Evolutionary conservation across 1,284 basidiomycete genomes (phyloP).

Genomic region (Agaricales sp.): DNA sequence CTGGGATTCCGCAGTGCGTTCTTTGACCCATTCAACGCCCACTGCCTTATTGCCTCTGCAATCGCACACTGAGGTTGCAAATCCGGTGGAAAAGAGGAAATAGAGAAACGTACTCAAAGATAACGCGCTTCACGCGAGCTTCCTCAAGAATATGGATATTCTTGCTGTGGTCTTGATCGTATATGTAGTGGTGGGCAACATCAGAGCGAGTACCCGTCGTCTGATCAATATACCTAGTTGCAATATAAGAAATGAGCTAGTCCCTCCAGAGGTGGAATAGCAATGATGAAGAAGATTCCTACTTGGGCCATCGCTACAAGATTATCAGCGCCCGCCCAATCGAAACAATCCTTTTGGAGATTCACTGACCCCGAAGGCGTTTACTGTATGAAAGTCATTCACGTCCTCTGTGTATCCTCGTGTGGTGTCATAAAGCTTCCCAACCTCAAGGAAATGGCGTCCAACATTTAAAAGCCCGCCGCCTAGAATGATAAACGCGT

Average conservation of each 20-base stretch:
- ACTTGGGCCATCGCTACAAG: conserved; percentile 27
- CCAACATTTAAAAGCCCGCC: conserved; percentile 26
- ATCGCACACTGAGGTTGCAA: not conserved
- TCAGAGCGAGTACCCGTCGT: conserved; percentile 48
- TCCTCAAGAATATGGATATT: conserved; percentile 31
- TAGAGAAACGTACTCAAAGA: conserved; percentile 33
- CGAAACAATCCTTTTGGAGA: not conserved
- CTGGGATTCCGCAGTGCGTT: conserved; percentile 13
- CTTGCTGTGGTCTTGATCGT: conserved; percentile 31
- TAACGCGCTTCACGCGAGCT: conserved; percentile 32
- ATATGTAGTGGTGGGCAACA: conserved; percentile 45
- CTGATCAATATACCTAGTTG: conserved; percentile 36
- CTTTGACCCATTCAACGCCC: conserved; percentile 44
- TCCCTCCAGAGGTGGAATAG: not conserved
- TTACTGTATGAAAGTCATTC: conserved; percentile 28
- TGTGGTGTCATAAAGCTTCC: conserved; percentile 31
- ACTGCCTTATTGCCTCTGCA: conserved; percentile 30
- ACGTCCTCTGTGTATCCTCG: conserved; percentile 28
- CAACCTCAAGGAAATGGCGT: conserved; percentile 35
- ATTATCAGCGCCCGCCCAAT: conserved; percentile 3
- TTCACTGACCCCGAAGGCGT: conserved; percentile 33
- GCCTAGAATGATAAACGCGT: no score
- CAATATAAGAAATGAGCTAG: not conserved
- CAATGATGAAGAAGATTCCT: not conserved
- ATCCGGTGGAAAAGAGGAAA: conserved; percentile 19